Base-by-base conservation (phyloP, 805 yeast genomes). In the Cyberlindnera euphorbiiphila region DNA sequence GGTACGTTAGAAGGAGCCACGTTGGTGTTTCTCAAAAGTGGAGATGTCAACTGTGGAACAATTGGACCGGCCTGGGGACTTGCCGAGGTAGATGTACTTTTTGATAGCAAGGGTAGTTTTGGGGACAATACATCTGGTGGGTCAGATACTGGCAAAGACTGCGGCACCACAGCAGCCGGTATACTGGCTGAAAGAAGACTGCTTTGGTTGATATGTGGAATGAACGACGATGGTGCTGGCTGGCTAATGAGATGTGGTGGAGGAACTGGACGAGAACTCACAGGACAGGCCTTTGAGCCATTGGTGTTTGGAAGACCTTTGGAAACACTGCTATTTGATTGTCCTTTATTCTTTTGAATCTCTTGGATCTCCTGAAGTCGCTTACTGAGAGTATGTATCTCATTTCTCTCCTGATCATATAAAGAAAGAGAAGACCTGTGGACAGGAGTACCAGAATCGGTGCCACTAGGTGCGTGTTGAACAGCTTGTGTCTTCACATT, bases 161-260 rank as follows among this genome's bases (percentile, higher is more conserved):
- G n/a, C n/a, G n/a, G n/a, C n/a, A n/a, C n/a, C n/a, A 16, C 7
- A 29, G 4, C 25, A 29, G 18, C 23, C 10, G 32, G 23, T 3
- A 17, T 32, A 5, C 39, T 10, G 21, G 22, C 18, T 26, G 29
- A 15, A 7, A 35, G 14, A n/a, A 32, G 21, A 15, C 36, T 20
- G 26, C 41, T 35, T 9, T 23, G 26, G 23, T 16, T 27, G 8
- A 35, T 25, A 18, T 21, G 22, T n/a, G 45, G 34, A 18, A 42
- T 42, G 36, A 38, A 36, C 3, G 44, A 43, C 4, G 50, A 46
- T 9, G 46, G 45, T 6, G 50, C 41, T 3, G 47, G 33, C 6
- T 32, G 32, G 26, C 16, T 29, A 5, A 39, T 33, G 5, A 21
- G 17, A 23, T 42, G 51, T 6, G 45, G 50, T 9, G 50, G 50